Evolutionary conservation across 202 grass and related monocot species (phyloP), one percentile per base, ranked within the genome.

Genomic region (Elaeis oleifera): DNA sequence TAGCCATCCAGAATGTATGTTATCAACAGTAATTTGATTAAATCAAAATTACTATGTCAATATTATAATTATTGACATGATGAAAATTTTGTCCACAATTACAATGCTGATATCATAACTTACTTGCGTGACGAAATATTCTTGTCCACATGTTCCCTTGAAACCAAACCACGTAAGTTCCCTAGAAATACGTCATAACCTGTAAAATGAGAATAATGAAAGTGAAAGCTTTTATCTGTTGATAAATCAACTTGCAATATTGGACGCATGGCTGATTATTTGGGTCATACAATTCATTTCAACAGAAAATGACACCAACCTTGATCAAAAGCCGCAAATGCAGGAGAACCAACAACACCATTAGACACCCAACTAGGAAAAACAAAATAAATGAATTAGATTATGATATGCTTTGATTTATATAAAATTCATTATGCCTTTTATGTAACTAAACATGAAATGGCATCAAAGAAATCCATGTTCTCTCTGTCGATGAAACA

Each of bases 131-230:
- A 97, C 54, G 92, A 91, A 67, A 97, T 71, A 36, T 64, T 89
- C 71, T 77, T 75, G 81, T 97, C 84, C 27, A 89, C 74, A 53
- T 96, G 87, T 61, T 96, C 92, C 63, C 79, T 83, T 59, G 92
- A 96, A 71, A 96, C 92, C 53, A 96, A 78, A 39, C 92, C 92
- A 52, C 87, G 88, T 51, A 96, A 69, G 76, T 96, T 96, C 49
- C 87, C 92, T 69, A 96, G 87, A 79, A 86, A 96, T 77, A 96
- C 92, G 89, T 91, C 87, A 75, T 96, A 96, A 61, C 87, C 92
- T 97, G 70, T 53, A 44, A 80, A 64, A 61, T 57, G 27, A 6
- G 26, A 56, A 53, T 44, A 13, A 44, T 44, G 36, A 13, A 13
- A 44, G 36, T 44, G 36, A 44, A 44, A 9, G 11, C 36, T 13